Evolutionary conservation across 2,329 filamentous ascomycete genomes (phyloP), one percentile per base, ranked within the genome.

Genomic region (Dothistroma pini): DNA sequence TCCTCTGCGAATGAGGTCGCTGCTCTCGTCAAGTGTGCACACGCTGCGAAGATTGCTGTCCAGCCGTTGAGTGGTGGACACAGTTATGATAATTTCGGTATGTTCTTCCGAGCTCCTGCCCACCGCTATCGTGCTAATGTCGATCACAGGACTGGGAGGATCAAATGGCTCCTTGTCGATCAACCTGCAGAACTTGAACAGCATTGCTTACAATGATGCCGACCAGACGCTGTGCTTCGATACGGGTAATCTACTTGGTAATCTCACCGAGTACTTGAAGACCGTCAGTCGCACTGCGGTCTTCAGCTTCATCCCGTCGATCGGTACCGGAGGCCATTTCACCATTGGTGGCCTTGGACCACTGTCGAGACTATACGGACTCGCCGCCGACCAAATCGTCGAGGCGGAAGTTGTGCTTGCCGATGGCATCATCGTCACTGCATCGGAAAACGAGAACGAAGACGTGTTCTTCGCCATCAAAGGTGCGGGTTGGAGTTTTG

Each of bases 331-430:
- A 35, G 65, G 65, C 4, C 63, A 67, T 29, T 51, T 63, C 25
- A 63, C 65, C 8, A 66, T 66, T 25, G 68, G 68, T 11, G 68
- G 68, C 7, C 56, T 67, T 21, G 68, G 68, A 1, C 80, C 81
- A 71, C 72, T 87, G n/a, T 80, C 77, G 31, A 80, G 83, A 1
- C 74, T 75, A 22, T 75, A 84, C 58, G 86, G 86, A 0, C 74
- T 87, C 11, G 77, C 77, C 0, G 78, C 82, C 47, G 82, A 83
- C 69, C 77, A 79, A 60, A 74, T 84, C 11, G 75, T 70, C 0
- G 71, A 73, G 0, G 75, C 70, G 4, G 70, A 71, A 11, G 69
- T 79, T 0, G 77, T 79, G 0, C 71, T 79, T 8, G 77, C 76
- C 0, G 68, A 77, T 57, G 78, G 77, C 0, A 63, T 62, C 7